Percentiles rank a stretch among this genome's conserved stretches.
phyloP scores from a whole-genome alignment of 192 early-diverging fungal species.

The Entophlyctis luteolus region DNA sequence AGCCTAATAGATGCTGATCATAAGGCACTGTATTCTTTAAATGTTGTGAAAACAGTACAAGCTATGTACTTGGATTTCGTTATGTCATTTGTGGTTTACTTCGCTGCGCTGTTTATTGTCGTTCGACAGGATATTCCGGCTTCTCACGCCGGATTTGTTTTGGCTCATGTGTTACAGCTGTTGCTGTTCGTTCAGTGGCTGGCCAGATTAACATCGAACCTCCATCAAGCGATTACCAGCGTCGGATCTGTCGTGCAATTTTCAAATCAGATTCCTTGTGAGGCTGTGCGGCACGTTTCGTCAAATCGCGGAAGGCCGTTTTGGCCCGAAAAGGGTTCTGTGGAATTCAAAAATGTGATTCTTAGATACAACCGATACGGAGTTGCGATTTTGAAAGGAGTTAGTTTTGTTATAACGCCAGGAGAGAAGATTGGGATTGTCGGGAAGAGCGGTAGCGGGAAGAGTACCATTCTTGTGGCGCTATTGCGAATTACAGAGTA shows the following conservation, averaged over 20 bases:
- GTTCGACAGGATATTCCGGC: slow-evolving; percentile 19
- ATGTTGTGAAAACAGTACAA: slow-evolving; percentile 59
- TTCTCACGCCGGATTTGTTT: slow-evolving; percentile 55
- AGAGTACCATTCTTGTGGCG: slow-evolving; percentile 65
- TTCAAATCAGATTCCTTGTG: slow-evolving; percentile 44
- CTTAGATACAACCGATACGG: slow-evolving; percentile 73
- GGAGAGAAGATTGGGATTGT: slow-evolving; percentile 47
- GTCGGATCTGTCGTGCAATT: slow-evolving; percentile 59
- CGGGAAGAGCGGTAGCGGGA: slow-evolving; percentile 74
- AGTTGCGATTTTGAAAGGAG: slow-evolving; percentile 57
- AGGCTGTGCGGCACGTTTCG: slow-evolving; percentile 60
- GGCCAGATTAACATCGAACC: slow-evolving; percentile 53
- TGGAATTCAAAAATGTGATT: slow-evolving; percentile 63
- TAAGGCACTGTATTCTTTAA: slow-evolving; percentile 64
- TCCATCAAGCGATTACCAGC: slow-evolving; percentile 54
- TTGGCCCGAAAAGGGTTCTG: slow-evolving; percentile 67
- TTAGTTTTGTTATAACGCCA: slow-evolving; percentile 67
- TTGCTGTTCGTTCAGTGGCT: slow-evolving; percentile 68
- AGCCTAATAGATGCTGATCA: slow-evolving; percentile 64
- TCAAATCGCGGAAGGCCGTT: slow-evolving; percentile 30
- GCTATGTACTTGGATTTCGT: slow-evolving; percentile 64
- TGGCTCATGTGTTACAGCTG: slow-evolving; percentile 63
- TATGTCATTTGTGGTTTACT: slow-evolving; percentile 60
- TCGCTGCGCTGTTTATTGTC: slow-evolving; percentile 51
- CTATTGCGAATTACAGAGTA: slow-evolving; percentile 69